These are phyloP conservation scores for Neurospora tetrasperma DNA, from an alignment of 495 filamentous ascomycete species.

Conservation along the genomic window DNA sequence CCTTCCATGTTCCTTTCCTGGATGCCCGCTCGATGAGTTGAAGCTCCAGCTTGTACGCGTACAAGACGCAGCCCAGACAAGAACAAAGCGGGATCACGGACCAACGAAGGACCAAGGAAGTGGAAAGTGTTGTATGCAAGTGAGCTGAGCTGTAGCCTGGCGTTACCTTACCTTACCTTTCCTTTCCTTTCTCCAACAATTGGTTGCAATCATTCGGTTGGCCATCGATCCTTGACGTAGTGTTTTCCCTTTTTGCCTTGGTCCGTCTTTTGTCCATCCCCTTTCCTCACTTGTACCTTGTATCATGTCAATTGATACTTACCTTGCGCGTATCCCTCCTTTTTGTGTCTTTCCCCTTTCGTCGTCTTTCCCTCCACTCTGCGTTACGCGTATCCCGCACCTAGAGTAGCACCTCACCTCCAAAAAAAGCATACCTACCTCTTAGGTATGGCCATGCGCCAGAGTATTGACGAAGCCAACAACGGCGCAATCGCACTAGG, in stretches of 20 bases:
- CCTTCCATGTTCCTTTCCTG: background rate
- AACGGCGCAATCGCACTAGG: constrained; percentile 8
- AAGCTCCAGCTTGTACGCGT: background rate
- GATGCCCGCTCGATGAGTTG: background rate
- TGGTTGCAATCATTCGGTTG: background rate
- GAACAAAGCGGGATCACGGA: background rate
- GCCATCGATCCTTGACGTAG: background rate
- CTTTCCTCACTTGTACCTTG: background rate
- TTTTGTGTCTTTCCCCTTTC: background rate
- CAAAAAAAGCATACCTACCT: too few relatives aligned
- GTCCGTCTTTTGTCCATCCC: background rate
- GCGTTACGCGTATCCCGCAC: background rate
- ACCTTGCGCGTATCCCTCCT: background rate
- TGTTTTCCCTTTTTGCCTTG: background rate
- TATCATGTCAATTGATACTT: background rate
- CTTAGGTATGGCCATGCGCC: background rate
- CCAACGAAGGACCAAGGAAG: background rate
- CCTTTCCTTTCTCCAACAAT: background rate
- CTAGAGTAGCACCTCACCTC: background rate
- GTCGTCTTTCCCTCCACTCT: constrained; percentile 1
- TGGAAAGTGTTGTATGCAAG: background rate
- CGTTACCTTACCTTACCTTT: background rate
- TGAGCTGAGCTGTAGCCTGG: background rate
- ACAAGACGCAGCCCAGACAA: background rate
- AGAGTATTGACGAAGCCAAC: background rate